phyloP scores from a whole-genome alignment of 2,329 filamentous ascomycete species.

The Trichoderma pleuroti region DNA sequence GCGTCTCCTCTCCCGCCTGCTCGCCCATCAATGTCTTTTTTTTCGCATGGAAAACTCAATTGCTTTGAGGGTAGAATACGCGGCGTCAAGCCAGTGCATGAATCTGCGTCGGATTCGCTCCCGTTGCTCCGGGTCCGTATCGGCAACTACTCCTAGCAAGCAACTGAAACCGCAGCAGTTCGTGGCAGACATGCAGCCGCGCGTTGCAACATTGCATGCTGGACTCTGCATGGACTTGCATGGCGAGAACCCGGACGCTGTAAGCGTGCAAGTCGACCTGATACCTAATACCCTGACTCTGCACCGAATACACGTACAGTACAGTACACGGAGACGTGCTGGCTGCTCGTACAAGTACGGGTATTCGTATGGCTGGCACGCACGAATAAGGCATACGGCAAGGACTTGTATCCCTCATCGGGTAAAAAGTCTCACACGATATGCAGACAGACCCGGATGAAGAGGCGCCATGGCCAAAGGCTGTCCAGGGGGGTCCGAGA shows the following conservation, averaged over 20 bases:
- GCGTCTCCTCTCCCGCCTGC: neutral
- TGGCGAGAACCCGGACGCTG: neutral
- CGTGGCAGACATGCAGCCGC: neutral
- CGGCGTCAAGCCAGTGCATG: neutral
- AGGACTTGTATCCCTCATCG: constrained; percentile 12
- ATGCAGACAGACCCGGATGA: neutral
- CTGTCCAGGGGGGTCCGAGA: constrained; percentile 11
- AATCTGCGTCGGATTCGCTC: neutral
- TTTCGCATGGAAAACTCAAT: neutral
- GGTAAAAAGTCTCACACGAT: constrained; percentile 1
- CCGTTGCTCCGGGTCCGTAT: neutral
- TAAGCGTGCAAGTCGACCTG: neutral
- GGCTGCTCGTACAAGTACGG: neutral
- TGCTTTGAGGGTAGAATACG: neutral
- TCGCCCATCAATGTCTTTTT: neutral
- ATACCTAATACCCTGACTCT: neutral
- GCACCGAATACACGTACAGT: neutral
- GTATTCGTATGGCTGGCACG: neutral
- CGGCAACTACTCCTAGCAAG: neutral
- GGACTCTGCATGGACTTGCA: neutral
- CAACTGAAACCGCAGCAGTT: constrained; percentile 1
- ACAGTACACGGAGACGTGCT: neutral
- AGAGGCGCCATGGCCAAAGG: constrained; percentile 9
- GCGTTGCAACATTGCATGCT: neutral
- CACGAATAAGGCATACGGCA: neutral